Evolutionary conservation across 441 rosid species (phyloP).

Genomic region (Arabidopsis lyrata): DNA sequence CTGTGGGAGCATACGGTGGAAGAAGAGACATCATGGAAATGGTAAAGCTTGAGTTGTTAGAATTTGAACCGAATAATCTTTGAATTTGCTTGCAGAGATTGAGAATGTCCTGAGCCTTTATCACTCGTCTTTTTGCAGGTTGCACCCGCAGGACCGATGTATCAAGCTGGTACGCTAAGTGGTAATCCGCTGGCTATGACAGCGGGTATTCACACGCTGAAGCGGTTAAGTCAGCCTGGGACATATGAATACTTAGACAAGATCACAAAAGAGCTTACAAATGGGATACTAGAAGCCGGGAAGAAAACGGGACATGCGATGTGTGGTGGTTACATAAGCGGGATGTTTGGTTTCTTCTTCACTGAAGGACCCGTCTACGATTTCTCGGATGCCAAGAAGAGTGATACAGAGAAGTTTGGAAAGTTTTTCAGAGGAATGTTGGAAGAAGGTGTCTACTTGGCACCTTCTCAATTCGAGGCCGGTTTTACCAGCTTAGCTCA

Average conservation of each 20-base stretch:
- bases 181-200: constrained; percentile 91
- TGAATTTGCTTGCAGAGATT: not conserved
- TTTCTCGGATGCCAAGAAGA: constrained; percentile 73
- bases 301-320: constrained; percentile 79
- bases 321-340: constrained; percentile 70
- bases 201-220: constrained; percentile 76
- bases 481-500: constrained; percentile 89
- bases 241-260: constrained; percentile 71
- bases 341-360: constrained; percentile 90
- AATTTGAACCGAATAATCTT: not conserved
- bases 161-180: constrained; percentile 91
- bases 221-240: constrained; percentile 69
- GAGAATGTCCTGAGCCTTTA: not conserved
- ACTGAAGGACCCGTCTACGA: constrained; percentile 74
- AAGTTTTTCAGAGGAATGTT: constrained; percentile 72
- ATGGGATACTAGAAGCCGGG: constrained; percentile 73
- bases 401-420: constrained; percentile 70
- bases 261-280: constrained; percentile 63
- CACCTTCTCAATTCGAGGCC: constrained; percentile 85
- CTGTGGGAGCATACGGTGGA: constrained; percentile 90
- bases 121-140: constrained; percentile 37
- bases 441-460: constrained; percentile 81
- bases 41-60: constrained; percentile 39
- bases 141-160: constrained; percentile 90
- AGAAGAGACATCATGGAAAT: constrained; percentile 82